These are phyloP conservation scores for Micractinium conductrix DNA, from an alignment of 139 green algal genomes.

Conservation along the genomic window DNA sequence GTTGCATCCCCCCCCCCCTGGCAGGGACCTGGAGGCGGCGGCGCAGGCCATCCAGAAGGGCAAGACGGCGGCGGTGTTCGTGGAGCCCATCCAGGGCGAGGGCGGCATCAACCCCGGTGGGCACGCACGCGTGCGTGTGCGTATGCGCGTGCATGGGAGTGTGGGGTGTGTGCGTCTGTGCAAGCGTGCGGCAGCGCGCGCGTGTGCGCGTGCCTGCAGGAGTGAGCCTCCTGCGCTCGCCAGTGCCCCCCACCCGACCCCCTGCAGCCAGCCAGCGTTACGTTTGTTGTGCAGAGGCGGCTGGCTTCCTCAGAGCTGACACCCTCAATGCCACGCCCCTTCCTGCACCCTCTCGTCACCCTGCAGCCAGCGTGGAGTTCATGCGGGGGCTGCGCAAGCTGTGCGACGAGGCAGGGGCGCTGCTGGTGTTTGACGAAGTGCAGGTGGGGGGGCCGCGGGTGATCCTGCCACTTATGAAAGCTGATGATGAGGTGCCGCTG, in stretches of 20 bases:
- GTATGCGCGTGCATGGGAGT: no score
- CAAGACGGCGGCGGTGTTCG: slow-evolving; percentile 93
- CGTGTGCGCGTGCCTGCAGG: no score
- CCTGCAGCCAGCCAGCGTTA: slow-evolving; percentile 37
- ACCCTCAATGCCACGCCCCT: no score
- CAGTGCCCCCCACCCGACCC: slow-evolving; percentile 25
- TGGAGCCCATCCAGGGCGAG: slow-evolving; percentile 96
- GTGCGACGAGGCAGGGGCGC: slow-evolving; percentile 92
- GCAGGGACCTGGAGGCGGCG: slow-evolving; percentile 80
- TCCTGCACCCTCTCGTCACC: background rate
- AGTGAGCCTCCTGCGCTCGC: no score
- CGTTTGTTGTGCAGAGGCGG: no score
- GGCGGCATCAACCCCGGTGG: slow-evolving; percentile 81
- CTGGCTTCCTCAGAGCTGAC: no score
- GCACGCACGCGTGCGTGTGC: no score
- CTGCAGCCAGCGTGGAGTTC: slow-evolving; percentile 57
- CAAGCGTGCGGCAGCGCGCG: no score
- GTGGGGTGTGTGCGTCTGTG: no score
- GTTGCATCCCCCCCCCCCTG: no score
- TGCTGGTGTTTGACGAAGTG: slow-evolving; percentile 99
- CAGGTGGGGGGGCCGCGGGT: slow-evolving; percentile 63
- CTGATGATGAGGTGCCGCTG: no score
- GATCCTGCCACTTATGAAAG: no score
- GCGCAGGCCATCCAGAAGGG: slow-evolving; percentile 62
- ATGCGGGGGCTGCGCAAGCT: slow-evolving; percentile 84